These are phyloP conservation scores for Fusarium praegraminearum DNA, from an alignment of 2,329 filamentous ascomycete genomes.

Conservation along the genomic window DNA sequence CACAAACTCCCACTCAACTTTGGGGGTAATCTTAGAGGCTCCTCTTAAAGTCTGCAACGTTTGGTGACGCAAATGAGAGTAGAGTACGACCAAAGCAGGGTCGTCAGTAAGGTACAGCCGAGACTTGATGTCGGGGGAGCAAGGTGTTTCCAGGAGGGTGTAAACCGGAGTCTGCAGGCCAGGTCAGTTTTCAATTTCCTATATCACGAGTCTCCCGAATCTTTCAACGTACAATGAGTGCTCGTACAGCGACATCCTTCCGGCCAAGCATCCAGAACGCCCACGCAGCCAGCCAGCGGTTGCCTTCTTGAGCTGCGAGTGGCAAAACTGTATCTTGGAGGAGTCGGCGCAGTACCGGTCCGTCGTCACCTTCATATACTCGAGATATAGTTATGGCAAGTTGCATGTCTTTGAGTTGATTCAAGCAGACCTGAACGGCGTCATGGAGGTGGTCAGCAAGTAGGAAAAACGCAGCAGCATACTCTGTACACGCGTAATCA, in stretches of 20 bases:
- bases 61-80: slow-evolving; percentile 84
- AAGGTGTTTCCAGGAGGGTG: slow-evolving; percentile 76
- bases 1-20: slow-evolving; percentile 89
- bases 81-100: slow-evolving; percentile 87
- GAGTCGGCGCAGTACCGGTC: slow-evolving; percentile 77
- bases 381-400: slow-evolving; percentile 89
- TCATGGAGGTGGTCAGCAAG: slow-evolving; percentile 87
- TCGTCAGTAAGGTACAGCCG: slow-evolving; percentile 91
- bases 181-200: slow-evolving; percentile 6
- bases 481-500: slow-evolving; percentile 70
- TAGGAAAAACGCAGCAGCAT: slow-evolving; percentile 95
- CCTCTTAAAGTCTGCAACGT: slow-evolving; percentile 86
- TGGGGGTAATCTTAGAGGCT: slow-evolving; percentile 82
- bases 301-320: slow-evolving; percentile 81
- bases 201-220: neutral
- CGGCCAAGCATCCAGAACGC: slow-evolving; percentile 91
- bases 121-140: slow-evolving; percentile 76
- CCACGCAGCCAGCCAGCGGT: slow-evolving; percentile 96
- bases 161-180: slow-evolving; percentile 77
- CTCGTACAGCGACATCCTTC: slow-evolving; percentile 84
- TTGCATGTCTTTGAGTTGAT: slow-evolving; percentile 88
- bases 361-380: slow-evolving; percentile 88
- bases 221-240: slow-evolving; percentile 74
- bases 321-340: slow-evolving; percentile 84
- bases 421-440: slow-evolving; percentile 86